These are phyloP conservation scores for Microthyrium microscopicum DNA, from an alignment of 2,329 filamentous ascomycete genomes.

Conservation along the genomic window DNA sequence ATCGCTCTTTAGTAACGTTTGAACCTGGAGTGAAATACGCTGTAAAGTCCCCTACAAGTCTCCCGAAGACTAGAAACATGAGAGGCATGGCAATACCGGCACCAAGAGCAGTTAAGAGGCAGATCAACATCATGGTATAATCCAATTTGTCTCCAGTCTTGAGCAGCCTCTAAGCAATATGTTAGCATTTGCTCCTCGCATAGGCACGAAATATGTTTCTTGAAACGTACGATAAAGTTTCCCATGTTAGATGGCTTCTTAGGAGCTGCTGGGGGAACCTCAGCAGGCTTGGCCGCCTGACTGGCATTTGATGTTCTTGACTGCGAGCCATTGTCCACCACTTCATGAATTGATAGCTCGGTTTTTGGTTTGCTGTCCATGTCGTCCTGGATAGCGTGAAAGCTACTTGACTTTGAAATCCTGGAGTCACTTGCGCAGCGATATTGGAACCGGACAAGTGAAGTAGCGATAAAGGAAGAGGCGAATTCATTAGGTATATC, in stretches of 20 bases:
- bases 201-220: background rate
- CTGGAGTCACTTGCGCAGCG: no score
- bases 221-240: constrained; percentile 1
- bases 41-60: constrained; percentile 7
- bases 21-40: constrained; percentile 6
- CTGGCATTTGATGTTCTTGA: no score
- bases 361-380: no score
- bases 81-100: constrained; percentile 8
- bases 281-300: background rate
- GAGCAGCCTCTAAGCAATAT: constrained; percentile 1
- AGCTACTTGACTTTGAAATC: no score
- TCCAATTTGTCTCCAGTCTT: constrained; percentile 2
- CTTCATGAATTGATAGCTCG: no score
- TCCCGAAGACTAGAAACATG: constrained; percentile 8
- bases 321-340: no score
- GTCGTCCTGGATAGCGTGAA: no score
- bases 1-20: constrained; percentile 30
- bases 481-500: no score
- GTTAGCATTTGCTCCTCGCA: background rate
- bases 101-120: constrained; percentile 5
- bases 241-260: constrained; percentile 1
- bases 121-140: constrained; percentile 2
- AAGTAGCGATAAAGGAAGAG: no score
- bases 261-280: background rate
- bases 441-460: no score